Base-by-base conservation (phyloP, 225 moss, liverwort and hornwort species). In the Physcomitrium patens region DNA sequence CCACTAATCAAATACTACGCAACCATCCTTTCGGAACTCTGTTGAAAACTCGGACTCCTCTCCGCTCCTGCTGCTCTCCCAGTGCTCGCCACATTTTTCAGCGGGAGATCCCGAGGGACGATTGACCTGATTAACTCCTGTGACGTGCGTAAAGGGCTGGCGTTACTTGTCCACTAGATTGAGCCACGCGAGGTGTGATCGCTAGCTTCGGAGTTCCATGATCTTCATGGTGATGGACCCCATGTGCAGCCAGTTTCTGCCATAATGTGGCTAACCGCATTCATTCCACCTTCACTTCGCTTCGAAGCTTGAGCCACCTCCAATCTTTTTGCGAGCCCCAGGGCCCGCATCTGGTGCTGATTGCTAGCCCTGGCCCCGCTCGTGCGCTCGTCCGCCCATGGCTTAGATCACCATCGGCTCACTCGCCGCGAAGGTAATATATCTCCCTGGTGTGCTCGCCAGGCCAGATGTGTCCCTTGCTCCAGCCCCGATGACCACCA, bases 221-320 rank as follows among this genome's bases (percentile, higher is more conserved):
- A 47, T 69, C 57, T 51, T 24, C 74, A 70, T 48, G 80, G 58
- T 51, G 43, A 80, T 41, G 58, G 72, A 55, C 17, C 13, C 60
- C 23, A 76, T 65, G 71, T 60, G 52, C 59, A 49, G 52, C 49
- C 42, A 27, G 44, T 43, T 47, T 64, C 54, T 19, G 50, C 54
- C 63, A 64, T 73, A 58, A 65, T 69, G 68, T 44, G 64, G 68
- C 73, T 0, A 15, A 64, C 19, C 49, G 50, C 73, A 68, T 73
- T 69, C 81, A 77, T 63, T 48, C 12, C 76, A 46, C 8, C 57
- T 67, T 54, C 76, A 44, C 60, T 76, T 44, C 31, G 65, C 10
- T 59, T 60, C 43, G n/a, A 15, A 41, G n/a, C 57, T 59, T 46
- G 49, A 45, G 46, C 19, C 20, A 22, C 45, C 45, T 42, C 17